A percentile compares a stretch with the other conserved stretches of the same genome.
These are phyloP conservation scores for Magnaporthiopsis poae DNA, from an alignment of 2,329 filamentous ascomycete genomes.

Conservation along the genomic window DNA sequence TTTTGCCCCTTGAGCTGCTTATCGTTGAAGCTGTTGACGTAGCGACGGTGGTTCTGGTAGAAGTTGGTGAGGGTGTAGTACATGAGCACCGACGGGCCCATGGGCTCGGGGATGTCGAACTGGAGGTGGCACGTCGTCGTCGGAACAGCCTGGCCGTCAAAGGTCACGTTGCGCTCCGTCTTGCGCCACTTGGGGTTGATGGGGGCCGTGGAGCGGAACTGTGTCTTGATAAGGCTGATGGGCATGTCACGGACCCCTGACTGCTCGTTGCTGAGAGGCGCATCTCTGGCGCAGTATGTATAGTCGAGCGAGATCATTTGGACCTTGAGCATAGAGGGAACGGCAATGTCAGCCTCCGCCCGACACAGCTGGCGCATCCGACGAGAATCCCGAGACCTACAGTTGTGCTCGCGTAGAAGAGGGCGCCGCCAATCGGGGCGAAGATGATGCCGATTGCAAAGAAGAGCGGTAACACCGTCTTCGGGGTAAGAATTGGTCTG, in stretches of 20 bases:
- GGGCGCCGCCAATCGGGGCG: conserved; percentile 77
- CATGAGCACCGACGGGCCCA: conserved; percentile 74
- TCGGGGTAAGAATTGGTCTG: conserved; percentile 88
- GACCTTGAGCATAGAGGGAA: conserved; percentile 43
- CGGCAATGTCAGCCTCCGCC: conserved; percentile 11
- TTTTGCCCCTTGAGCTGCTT: conserved; percentile 68
- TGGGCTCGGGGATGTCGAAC: conserved; percentile 69
- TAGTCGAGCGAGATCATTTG: conserved; percentile 90
- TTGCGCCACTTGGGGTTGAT: conserved; percentile 32
- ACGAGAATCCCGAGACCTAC: conserved; percentile 34
- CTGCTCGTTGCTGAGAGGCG: conserved; percentile 30
- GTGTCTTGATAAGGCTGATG: conserved; percentile 46
- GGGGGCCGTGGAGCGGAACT: conserved; percentile 53
- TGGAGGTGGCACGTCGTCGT: conserved; percentile 56
- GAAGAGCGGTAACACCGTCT: conserved; percentile 84
- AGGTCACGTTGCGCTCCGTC: conserved; percentile 30
- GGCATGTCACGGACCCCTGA: conserved; percentile 41
- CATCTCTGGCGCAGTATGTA: conserved; percentile 58
- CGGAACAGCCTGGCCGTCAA: conserved; percentile 26
- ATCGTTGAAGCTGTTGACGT: conserved; percentile 79
- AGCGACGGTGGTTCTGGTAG: conserved; percentile 96
- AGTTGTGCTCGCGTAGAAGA: conserved; percentile 75
- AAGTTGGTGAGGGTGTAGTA: conserved; percentile 97
- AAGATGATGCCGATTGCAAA: conserved; percentile 86
- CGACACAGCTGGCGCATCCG: not conserved